phyloP scores from a whole-genome alignment of 1,284 basidiomycete species.

The Sphaerobolus stellatus region DNA sequence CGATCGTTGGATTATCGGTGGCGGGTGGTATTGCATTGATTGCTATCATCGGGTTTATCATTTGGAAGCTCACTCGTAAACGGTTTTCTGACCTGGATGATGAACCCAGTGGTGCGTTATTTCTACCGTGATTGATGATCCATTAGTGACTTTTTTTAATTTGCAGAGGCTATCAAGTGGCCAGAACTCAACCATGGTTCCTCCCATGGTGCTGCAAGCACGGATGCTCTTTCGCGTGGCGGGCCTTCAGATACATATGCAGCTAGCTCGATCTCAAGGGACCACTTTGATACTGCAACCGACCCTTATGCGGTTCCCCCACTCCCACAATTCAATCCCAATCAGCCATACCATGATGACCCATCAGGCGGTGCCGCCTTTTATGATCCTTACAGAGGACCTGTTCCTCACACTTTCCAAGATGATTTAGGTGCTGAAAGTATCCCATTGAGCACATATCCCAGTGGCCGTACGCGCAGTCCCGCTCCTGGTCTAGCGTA shows the following conservation, averaged over 20 bases:
- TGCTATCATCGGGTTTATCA: conserved; percentile 66
- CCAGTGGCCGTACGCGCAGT: conserved; percentile 38
- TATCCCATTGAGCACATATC: conserved; percentile 77
- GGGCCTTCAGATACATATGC: conserved; percentile 10
- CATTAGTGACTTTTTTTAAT: conserved; percentile 9
- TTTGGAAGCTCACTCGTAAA: conserved; percentile 82
- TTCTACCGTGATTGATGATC: conserved; percentile 9
- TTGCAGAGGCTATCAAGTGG: conserved; percentile 78
- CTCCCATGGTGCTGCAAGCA: conserved; percentile 43
- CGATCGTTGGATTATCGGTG: conserved; percentile 75
- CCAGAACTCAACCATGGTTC: conserved; percentile 69
- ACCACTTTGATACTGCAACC: conserved; percentile 37
- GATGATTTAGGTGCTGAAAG: conserved; percentile 32
- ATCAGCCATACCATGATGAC: conserved; percentile 72
- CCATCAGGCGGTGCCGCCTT: conserved; percentile 47
- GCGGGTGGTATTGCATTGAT: conserved; percentile 72
- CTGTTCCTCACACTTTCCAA: conserved; percentile 62
- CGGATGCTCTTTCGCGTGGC: conserved; percentile 41
- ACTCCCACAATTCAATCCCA: conserved; percentile 78
- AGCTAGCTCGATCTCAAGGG: conserved; percentile 23
- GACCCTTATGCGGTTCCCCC: conserved; percentile 82
- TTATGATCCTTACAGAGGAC: conserved; percentile 78
- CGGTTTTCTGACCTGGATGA: conserved; percentile 66
- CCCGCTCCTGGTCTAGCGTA: conserved; percentile 32
- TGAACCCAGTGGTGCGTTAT: conserved; percentile 59